Percentiles rank a stretch among this genome's conserved stretches.
Conservation (phyloP, 805 yeast species). For the Brettanomyces sp. region DNA sequence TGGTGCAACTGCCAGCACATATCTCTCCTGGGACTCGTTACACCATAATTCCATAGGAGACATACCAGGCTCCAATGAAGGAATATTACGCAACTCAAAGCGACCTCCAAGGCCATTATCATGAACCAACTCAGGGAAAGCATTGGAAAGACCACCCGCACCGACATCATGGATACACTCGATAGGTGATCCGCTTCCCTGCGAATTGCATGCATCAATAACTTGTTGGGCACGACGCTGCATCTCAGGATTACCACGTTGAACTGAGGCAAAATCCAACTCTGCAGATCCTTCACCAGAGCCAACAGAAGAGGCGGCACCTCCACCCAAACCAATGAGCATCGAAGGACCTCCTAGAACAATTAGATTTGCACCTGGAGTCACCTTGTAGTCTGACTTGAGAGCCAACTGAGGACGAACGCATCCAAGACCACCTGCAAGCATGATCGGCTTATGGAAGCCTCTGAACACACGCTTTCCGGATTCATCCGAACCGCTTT, state of each 20-base stretch:
- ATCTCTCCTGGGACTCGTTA: constrained; percentile 98
- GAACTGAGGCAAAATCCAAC: constrained; percentile 96
- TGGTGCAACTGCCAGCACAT: constrained; percentile 85
- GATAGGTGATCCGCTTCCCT: constrained; percentile 69
- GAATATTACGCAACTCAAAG: constrained; percentile 83
- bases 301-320: constrained; percentile 97
- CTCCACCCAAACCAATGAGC: constrained; percentile 99
- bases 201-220: constrained; percentile 83
- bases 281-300: constrained; percentile 95
- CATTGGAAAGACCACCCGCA: constrained; percentile 98
- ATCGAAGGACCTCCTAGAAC: constrained; percentile 97
- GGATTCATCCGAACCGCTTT: constrained; percentile 38
- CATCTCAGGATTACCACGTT: constrained; percentile 98
- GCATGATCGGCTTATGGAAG: constrained; percentile 97
- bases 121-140: constrained; percentile 94
- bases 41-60: constrained; percentile 99
- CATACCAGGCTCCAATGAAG: constrained; percentile 94
- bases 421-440: constrained; percentile 99
- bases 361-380: constrained; percentile 85
- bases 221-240: constrained; percentile 99
- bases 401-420: constrained; percentile 88
- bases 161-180: constrained; percentile 98
- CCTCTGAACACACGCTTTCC: constrained; percentile 78
- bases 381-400: constrained; percentile 68
- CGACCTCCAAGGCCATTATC: constrained; percentile 93